Base-by-base conservation (phyloP, 2,329 filamentous ascomycete species). In the Nemania diffusa region DNA sequence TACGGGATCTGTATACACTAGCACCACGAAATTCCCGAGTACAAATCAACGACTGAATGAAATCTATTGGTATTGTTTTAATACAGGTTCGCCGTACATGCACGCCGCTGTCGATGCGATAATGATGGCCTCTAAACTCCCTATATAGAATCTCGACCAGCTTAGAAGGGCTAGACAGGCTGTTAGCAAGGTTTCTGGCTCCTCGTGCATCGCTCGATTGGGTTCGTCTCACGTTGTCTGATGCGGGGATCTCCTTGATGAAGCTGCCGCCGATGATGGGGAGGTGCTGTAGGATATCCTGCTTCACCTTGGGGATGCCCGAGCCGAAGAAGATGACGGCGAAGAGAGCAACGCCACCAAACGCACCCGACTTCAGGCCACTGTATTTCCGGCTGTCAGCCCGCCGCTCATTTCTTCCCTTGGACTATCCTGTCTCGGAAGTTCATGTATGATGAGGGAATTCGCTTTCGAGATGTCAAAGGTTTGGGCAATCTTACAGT, bases 211-310 rank as follows among this genome's bases (percentile, higher is more conserved):
- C 20, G 48, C 17, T 24, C 13, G 9, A 11, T 3, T 15, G 44
- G 29, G 48, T 34, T 20, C 11, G 22, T 84, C 87, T 82, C 74
- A 90, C 88, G 81, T 89, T 90, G 81, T 90, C 88, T 67, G 87
- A 86, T 67, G 88, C 81, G 73, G 86, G 84, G 72, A 87, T 73
- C 76, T 87, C 81, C 77, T 85, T 84, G 73, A 82, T 73, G 78
- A 84, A 90, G 79, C 82, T 80, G 56, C 74, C 69, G 71, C 83
- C 83, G 67, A 90, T 70, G 72, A 87, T 68, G 71, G 88, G 88
- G 22, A 90, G 70, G 78, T 87, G 86, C 86, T 89, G 70, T 24
- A 91, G 84, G 70, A 91, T 82, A 74, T 91, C 89, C 55, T 76
- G 77, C 78, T 87, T 81, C 71, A 91, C 81, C 77, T 83, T 84